These are phyloP conservation scores for Taphrina betulina DNA, from an alignment of 1,139 yeast species.

Conservation along the genomic window DNA sequence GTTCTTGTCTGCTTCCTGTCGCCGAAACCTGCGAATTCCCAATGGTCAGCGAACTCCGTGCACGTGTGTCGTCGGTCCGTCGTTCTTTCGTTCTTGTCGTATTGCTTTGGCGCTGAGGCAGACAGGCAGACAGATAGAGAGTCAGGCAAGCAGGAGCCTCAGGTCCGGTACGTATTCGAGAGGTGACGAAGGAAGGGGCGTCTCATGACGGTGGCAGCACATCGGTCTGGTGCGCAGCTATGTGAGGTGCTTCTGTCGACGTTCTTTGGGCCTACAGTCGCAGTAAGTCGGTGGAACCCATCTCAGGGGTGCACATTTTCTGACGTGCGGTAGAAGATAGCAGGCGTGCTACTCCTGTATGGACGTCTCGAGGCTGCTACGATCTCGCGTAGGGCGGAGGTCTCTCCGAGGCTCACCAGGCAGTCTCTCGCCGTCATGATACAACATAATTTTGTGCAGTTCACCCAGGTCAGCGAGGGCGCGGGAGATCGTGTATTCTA, in stretches of 20 bases:
- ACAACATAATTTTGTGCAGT: slow-evolving; percentile 48
- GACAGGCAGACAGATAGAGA: too few species aligned
- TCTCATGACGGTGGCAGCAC: slow-evolving; percentile 1
- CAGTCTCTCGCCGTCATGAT: slow-evolving; percentile 47
- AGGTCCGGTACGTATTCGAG: too few species aligned
- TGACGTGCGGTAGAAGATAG: slow-evolving; percentile 39
- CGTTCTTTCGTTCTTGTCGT: too few species aligned
- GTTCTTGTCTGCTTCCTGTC: too few species aligned
- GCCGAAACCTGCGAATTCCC: too few species aligned
- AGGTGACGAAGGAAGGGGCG: too few species aligned
- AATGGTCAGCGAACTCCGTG: too few species aligned
- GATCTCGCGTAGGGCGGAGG: slow-evolving; percentile 42
- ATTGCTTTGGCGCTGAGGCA: too few species aligned
- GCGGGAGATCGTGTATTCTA: slow-evolving; percentile 31
- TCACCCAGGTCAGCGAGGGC: slow-evolving; percentile 33
- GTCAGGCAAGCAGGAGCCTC: too few species aligned
- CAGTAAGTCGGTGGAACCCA: slow-evolving; percentile 38
- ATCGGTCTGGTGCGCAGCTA: slow-evolving; percentile 41
- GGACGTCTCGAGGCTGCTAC: slow-evolving; percentile 44
- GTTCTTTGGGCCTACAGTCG: slow-evolving; percentile 46
- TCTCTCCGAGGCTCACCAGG: slow-evolving; percentile 44
- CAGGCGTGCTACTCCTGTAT: slow-evolving; percentile 43
- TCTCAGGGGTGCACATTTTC: neutral
- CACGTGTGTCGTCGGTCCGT: too few species aligned
- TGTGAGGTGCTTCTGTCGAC: slow-evolving; percentile 44